Evolutionary conservation across 768 basidiomycete species (phyloP).

Genomic region (Termitomyces titanicus): DNA sequence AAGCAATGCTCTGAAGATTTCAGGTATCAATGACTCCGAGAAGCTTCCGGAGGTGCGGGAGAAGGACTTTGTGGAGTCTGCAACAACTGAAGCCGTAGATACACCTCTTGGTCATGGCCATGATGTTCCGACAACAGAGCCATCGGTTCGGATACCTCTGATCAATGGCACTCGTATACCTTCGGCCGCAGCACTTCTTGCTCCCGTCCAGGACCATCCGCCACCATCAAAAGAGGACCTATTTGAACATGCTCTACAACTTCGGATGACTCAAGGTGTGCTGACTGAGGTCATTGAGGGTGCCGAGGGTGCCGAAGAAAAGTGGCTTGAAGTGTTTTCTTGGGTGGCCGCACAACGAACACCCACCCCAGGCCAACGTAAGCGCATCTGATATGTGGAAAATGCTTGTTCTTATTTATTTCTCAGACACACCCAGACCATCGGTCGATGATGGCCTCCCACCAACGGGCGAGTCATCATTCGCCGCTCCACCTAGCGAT

Average conservation of each 20-base stretch:
- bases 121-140: conserved; percentile 2
- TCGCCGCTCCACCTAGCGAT: neutral
- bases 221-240: conserved; percentile 48
- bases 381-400: neutral
- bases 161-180: conserved; percentile 32
- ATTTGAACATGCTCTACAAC: conserved; percentile 78
- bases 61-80: neutral
- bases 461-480: conserved; percentile 8
- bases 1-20: neutral
- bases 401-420: neutral
- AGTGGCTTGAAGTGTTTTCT: conserved; percentile 81
- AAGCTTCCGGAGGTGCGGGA: neutral
- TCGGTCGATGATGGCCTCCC: conserved; percentile 15
- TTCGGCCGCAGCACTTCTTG: conserved; percentile 38
- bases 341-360: conserved; percentile 71
- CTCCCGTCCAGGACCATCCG: conserved; percentile 44
- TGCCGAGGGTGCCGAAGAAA: conserved; percentile 73
- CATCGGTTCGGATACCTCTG: conserved; percentile 9
- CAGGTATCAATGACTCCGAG: neutral
- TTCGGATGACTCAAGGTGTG: conserved; percentile 82
- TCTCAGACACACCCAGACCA: conserved; percentile 10
- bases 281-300: conserved; percentile 83
- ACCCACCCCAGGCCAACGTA: conserved; percentile 14
- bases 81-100: neutral
- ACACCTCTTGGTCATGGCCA: neutral